Percentiles rank a stretch among this genome's conserved stretches.
Conservation (phyloP, 495 filamentous ascomycete genomes). For the Aspergillus funiculosus region DNA sequence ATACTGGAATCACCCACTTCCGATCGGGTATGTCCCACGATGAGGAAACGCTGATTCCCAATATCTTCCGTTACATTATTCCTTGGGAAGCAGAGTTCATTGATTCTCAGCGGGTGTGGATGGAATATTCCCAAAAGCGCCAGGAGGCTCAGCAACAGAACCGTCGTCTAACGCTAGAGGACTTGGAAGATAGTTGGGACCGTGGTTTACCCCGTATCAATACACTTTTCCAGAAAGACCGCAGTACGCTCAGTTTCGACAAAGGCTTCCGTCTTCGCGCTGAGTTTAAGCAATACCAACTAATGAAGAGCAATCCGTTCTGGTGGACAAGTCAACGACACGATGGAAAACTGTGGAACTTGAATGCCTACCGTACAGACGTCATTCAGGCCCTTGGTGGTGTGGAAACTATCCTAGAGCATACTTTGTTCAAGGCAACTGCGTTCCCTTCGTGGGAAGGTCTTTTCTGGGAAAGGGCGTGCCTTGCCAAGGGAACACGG, state of each 20-base stretch:
- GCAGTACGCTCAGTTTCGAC: constrained; percentile 96
- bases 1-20: constrained; percentile 95
- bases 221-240: constrained; percentile 98
- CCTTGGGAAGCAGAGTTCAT: constrained; percentile 99
- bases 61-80: constrained; percentile 99
- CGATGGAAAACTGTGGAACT: constrained; percentile 97
- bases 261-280: constrained; percentile 95
- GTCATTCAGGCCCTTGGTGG: constrained; percentile 97
- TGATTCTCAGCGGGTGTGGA: constrained; percentile 98
- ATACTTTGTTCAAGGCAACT: constrained; percentile 97
- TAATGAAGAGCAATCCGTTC: constrained; percentile 99
- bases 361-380: constrained; percentile 97
- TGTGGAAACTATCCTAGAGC: constrained; percentile 99
- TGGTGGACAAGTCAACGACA: constrained; percentile 99
- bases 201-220: constrained; percentile 98
- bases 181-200: constrained; percentile 99
- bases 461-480: constrained; percentile 94
- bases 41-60: constrained; percentile 95
- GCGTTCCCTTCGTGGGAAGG: constrained; percentile 99
- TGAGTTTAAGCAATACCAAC: constrained; percentile 97
- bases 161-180: constrained; percentile 86
- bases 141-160: constrained; percentile 98
- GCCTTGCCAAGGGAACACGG: constrained; percentile 37
- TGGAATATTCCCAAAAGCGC: constrained; percentile 97
- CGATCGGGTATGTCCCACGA: constrained; percentile 98